These are phyloP conservation scores for Neofusicoccum kwambonambiense DNA, from an alignment of 2,329 filamentous ascomycete genomes.

Conservation along the genomic window DNA sequence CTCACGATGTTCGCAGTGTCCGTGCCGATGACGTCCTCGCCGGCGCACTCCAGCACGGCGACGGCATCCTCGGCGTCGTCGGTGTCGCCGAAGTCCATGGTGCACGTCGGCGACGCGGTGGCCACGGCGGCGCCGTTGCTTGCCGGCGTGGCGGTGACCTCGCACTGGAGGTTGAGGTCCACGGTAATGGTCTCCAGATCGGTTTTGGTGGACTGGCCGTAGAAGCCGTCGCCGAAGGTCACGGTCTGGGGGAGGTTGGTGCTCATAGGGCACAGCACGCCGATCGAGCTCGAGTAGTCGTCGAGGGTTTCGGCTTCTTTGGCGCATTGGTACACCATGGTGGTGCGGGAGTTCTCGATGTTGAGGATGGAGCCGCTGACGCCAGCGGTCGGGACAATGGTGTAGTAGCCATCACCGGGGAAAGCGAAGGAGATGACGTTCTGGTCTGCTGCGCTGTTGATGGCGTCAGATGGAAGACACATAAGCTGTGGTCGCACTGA, in stretches of 20 bases:
- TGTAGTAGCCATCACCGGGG: neutral
- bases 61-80: neutral
- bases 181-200: neutral
- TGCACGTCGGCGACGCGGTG: neutral
- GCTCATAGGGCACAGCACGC: neutral
- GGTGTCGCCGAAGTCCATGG: neutral
- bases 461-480: neutral
- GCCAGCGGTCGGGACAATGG: neutral
- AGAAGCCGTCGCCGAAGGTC: neutral
- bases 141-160: neutral
- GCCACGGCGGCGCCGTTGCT: neutral
- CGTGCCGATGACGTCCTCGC: neutral
- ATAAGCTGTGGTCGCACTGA: neutral
- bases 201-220: neutral
- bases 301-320: neutral
- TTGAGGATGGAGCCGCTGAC: neutral
- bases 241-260: neutral
- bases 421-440: slow-evolving; percentile 4
- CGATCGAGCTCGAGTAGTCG: neutral
- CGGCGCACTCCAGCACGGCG: neutral
- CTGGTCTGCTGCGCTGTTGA: neutral
- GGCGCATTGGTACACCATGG: neutral
- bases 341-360: neutral
- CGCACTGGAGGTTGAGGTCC: neutral
- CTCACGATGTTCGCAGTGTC: neutral